A percentile compares a stretch with the other conserved stretches of the same genome.
Conservation (phyloP, 2,329 filamentous ascomycete species). For the Periconia sp. region DNA sequence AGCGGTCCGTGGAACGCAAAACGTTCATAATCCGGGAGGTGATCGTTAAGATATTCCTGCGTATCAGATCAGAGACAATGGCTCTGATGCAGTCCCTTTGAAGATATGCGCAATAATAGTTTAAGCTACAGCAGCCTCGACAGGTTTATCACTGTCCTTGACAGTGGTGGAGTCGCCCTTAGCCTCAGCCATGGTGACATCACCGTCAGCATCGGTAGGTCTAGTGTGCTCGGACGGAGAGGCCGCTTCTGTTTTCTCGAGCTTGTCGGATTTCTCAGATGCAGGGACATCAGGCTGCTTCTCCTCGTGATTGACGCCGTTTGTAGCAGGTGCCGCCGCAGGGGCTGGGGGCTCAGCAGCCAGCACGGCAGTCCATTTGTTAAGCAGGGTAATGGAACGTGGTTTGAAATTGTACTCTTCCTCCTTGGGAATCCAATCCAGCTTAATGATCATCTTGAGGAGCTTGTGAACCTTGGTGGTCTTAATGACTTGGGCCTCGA, state of each 20-base stretch:
- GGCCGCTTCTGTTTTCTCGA: too few relatives aligned
- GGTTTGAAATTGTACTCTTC: slow-evolving; percentile 89
- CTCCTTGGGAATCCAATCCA: slow-evolving; percentile 78
- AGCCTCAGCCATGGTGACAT: slow-evolving; percentile 33
- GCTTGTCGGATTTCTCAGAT: slow-evolving; percentile 42
- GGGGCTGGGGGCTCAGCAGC: slow-evolving; percentile 36
- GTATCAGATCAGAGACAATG: too few relatives aligned
- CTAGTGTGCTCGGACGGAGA: slow-evolving; percentile 25
- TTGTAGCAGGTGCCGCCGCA: slow-evolving; percentile 33
- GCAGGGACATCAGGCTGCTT: slow-evolving; percentile 50
- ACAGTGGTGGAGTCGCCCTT: slow-evolving; percentile 25
- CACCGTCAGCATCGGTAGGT: slow-evolving; percentile 27
- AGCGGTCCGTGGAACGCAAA: too few relatives aligned
- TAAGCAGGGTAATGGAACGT: slow-evolving; percentile 78
- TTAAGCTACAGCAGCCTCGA: slow-evolving; percentile 15
- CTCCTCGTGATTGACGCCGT: slow-evolving; percentile 45
- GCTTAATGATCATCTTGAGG: slow-evolving; percentile 89
- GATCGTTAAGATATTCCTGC: too few relatives aligned
- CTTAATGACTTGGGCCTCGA: slow-evolving; percentile 88
- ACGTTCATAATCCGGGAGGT: too few relatives aligned
- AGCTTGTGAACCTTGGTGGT: slow-evolving; percentile 99
- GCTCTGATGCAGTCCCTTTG: too few relatives aligned
- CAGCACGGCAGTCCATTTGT: slow-evolving; percentile 86
- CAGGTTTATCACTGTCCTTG: slow-evolving; percentile 20
- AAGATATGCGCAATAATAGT: too few relatives aligned